These are phyloP conservation scores for Podosphaera fusca DNA, from an alignment of 2,329 filamentous ascomycete genomes.

Conservation along the genomic window DNA sequence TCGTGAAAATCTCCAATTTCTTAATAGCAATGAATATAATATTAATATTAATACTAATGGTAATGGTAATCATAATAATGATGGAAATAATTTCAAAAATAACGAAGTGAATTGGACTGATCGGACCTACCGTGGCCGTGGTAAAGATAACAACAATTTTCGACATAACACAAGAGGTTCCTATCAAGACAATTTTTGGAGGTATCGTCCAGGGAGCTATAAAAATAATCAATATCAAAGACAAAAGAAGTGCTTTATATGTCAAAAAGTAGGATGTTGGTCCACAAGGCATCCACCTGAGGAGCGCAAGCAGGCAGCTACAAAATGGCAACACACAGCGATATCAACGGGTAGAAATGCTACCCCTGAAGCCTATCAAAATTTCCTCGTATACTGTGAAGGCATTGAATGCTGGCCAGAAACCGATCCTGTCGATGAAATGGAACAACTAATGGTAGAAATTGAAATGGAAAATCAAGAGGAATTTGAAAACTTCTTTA, in stretches of 20 bases:
- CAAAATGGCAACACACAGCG: not conserved
- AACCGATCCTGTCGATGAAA: not conserved
- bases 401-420: not conserved
- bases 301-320: not conserved
- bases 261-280: not conserved
- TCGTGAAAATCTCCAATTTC: too few species aligned
- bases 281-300: not conserved
- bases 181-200: not conserved
- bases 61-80: too few species aligned
- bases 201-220: not conserved
- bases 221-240: not conserved
- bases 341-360: not conserved
- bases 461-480: not conserved
- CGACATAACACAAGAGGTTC: not conserved
- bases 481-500: not conserved
- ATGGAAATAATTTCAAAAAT: too few species aligned
- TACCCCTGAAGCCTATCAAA: not conserved
- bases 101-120: too few species aligned
- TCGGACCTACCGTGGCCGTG: too few species aligned
- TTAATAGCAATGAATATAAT: too few species aligned
- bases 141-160: too few species aligned
- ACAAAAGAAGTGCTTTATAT: constrained; percentile 1
- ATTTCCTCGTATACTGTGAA: not conserved
- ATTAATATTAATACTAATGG: too few species aligned
- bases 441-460: not conserved